Base-by-base conservation (phyloP, 1,139 yeast genomes). In the Yamadazyma trypodendri region DNA sequence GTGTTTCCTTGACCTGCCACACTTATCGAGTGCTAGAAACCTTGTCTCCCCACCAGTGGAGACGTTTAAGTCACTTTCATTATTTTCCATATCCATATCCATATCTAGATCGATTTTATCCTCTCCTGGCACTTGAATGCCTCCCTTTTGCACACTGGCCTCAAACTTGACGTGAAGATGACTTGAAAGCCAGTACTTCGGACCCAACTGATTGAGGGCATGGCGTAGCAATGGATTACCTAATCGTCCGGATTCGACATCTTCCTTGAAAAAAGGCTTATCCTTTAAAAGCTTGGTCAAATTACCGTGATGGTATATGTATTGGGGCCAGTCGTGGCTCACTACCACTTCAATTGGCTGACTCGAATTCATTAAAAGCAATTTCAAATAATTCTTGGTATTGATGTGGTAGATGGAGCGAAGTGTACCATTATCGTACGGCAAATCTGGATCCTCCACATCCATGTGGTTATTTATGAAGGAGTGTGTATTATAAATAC, bases 241-340 rank as follows among this genome's bases (percentile, higher is more conserved):
- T 37, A 92, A 63, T 18, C 63, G 63, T 1, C 81, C 79, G 2
- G 61, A 63, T 2, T 68, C 61, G 2, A 89, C 73, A 56, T 92
- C 97, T 1, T 54, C 52, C 43, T 63, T 68, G 55, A 92, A 86
- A 52, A 73, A 85, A 0, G 84, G 88, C 56, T 94, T 92, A 17
- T 51, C 46, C 20, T 55, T 57, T 21, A 92, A 50, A 13, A 92
- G 61, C 25, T 50, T 45, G 0, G 54, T 42, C 9, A 68, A 31
- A 51, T 86, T 60, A 0, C 97, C 98, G 55, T 75, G 62, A 13
- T 77, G 63, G 33, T 75, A 86, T 13, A 89, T 80, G 2, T 87
- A 87, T 34, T 73, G 79, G 0, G 99, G 99, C 99, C 99, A 92
- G 61, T 92, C 99, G 58, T 92, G 99, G 32, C 86, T 77, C 40